phyloP scores from a whole-genome alignment of 2,329 filamentous ascomycete genomes.

The Beauveria varroae region DNA sequence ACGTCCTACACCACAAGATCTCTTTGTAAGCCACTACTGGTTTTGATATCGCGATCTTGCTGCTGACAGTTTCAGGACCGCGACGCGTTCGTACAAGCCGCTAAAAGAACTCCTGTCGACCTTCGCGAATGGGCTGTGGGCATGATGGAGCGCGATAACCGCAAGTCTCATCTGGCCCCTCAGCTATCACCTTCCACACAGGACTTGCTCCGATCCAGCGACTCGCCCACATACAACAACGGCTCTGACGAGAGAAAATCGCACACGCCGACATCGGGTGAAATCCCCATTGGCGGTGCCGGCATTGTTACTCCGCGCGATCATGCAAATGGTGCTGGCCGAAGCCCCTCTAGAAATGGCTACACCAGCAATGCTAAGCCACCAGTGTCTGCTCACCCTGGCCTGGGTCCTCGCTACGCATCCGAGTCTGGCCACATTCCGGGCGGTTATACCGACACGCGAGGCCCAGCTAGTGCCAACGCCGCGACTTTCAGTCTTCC shows the following conservation, averaged over 20 bases:
- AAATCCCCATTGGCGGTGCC: slow-evolving; percentile 59
- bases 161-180: slow-evolving; percentile 85
- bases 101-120: slow-evolving; percentile 92
- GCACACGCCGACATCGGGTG: slow-evolving; percentile 61
- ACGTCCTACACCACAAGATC: slow-evolving; percentile 84
- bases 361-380: slow-evolving; percentile 34
- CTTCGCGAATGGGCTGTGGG: slow-evolving; percentile 88
- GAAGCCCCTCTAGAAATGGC: slow-evolving; percentile 46
- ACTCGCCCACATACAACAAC: slow-evolving; percentile 45
- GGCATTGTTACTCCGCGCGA: slow-evolving; percentile 48
- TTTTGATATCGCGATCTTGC: neutral
- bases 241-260: slow-evolving; percentile 37
- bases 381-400: slow-evolving; percentile 36
- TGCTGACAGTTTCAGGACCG: slow-evolving; percentile 53
- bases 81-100: slow-evolving; percentile 91
- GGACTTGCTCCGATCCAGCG: slow-evolving; percentile 60
- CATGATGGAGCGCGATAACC: slow-evolving; percentile 90
- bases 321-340: slow-evolving; percentile 32
- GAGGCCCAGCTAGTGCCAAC: slow-evolving; percentile 35
- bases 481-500: slow-evolving; percentile 54
- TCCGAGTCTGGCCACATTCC: slow-evolving; percentile 47
- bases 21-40: slow-evolving; percentile 61
- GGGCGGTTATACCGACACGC: slow-evolving; percentile 29
- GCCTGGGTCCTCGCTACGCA: slow-evolving; percentile 43
- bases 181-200: slow-evolving; percentile 71